Conservation (phyloP, 768 basidiomycete species). For the Boletus rex-veris region DNA sequence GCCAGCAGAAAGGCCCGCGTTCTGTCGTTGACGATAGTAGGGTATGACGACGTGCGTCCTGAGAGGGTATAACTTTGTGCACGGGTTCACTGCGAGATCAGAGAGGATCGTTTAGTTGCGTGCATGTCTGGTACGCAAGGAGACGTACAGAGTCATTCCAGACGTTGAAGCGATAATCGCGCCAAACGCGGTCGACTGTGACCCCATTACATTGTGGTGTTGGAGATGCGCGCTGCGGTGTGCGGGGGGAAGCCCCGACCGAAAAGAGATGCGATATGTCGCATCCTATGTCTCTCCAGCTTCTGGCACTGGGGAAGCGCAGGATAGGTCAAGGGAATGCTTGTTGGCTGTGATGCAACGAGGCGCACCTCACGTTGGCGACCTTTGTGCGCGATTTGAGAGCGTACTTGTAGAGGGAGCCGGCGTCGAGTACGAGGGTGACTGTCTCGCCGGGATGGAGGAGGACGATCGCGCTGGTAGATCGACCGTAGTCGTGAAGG, state of each 20-base stretch:
- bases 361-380: slow-evolving; percentile 62
- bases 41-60: slow-evolving; percentile 22
- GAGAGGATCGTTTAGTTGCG: slow-evolving; percentile 6
- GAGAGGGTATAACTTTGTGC: slow-evolving; percentile 23
- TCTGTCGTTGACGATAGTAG: slow-evolving; percentile 27
- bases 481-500: slow-evolving; percentile 59
- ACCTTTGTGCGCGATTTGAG: slow-evolving; percentile 63
- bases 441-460: slow-evolving; percentile 62
- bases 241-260: slow-evolving; percentile 31
- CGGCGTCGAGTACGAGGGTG: slow-evolving; percentile 66
- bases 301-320: slow-evolving; percentile 46
- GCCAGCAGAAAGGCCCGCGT: slow-evolving; percentile 28
- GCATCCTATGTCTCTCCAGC: slow-evolving; percentile 64
- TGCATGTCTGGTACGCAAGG: neutral
- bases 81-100: slow-evolving; percentile 19
- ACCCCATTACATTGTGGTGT: slow-evolving; percentile 47
- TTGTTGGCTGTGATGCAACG: neutral
- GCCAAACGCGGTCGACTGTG: slow-evolving; percentile 63
- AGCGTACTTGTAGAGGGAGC: slow-evolving; percentile 65
- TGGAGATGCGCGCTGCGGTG: slow-evolving; percentile 32
- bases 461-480: slow-evolving; percentile 50
- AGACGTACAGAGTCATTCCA: slow-evolving; percentile 49
- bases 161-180: slow-evolving; percentile 61
- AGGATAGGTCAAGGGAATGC: neutral
- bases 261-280: slow-evolving; percentile 59